These are phyloP conservation scores for Crucibulum laeve DNA, from an alignment of 768 basidiomycete genomes.

Conservation along the genomic window DNA sequence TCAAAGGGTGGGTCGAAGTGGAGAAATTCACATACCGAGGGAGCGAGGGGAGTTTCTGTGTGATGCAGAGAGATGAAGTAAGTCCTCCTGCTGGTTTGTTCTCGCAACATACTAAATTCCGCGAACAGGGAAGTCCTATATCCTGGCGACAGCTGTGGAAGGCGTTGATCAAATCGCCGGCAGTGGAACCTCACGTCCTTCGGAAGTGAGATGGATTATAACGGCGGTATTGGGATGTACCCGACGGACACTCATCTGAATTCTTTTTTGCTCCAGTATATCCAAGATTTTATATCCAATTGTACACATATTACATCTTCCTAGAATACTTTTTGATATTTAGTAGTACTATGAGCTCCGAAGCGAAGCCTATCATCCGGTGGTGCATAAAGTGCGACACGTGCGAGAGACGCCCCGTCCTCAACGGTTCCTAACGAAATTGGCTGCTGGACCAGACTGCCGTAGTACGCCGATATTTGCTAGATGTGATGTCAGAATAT, in stretches of 20 bases:
- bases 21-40: constrained; percentile 54
- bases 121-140: constrained; percentile 13
- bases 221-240: too few species aligned
- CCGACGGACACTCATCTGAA: too few species aligned
- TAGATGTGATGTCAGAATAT: constrained; percentile 14
- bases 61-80: constrained; percentile 69
- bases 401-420: constrained; percentile 19
- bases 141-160: constrained; percentile 14
- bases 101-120: too few species aligned
- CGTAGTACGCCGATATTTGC: constrained; percentile 57
- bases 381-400: too few species aligned
- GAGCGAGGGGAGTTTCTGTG: constrained; percentile 54
- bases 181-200: constrained; percentile 10
- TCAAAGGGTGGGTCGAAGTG: constrained; percentile 73
- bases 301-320: too few species aligned
- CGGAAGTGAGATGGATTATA: constrained; percentile 13
- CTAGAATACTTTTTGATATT: too few species aligned
- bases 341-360: too few species aligned
- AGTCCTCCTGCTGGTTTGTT: too few species aligned
- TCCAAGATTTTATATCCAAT: too few species aligned
- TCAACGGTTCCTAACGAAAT: constrained; percentile 40
- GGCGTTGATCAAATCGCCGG: constrained; percentile 7
- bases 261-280: too few species aligned
- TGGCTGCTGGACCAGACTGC: constrained; percentile 45
- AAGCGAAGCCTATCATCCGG: too few species aligned